Base-by-base conservation (phyloP, 257 asterid genomes). In the Nicotiana paniculata region DNA sequence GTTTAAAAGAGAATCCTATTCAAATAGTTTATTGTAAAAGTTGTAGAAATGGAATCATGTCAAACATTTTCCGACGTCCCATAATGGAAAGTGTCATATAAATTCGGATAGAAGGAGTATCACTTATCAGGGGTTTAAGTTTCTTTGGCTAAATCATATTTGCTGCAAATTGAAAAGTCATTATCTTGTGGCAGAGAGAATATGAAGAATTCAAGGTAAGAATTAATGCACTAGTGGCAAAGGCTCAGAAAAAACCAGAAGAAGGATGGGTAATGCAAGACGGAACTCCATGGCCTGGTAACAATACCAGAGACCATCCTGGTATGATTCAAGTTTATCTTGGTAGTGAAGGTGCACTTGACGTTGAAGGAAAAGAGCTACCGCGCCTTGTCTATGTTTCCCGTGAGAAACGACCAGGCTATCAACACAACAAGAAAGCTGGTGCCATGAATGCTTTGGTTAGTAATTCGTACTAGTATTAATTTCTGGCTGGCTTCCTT, bases 231-330 rank as follows among this genome's bases (percentile, higher is more conserved):
- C 78, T 93, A 80, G 97, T 93, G 67, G 94, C 97, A 33, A 91
- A 91, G 86, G 97, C 97, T 82, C 97, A 82, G 88, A 93, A 92
- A 88, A 92, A 92, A 85, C 98, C 98, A 21, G 98, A 93, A 86
- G 98, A 93, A 83, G 98, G 97, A 46, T 93, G 98, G 98, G 91
- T 92, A 68, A 93, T 93, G 97, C 97, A 93, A 83, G 97, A 93
- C 69, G 97, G 97, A 17, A 90, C 95, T 43, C 97, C 94, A 6
- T 93, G 97, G 98, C 98, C 98, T 1, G 98, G 98, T 70, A 93
- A 93, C 86, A 92, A 89, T 86, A 92, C 94, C 43, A 89, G 98
- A 2, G 96, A 93, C 80, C 98, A 93, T 82, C 96, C 98, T 66
- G 98, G 98, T 83, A 93, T 93, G 98, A 92, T 93, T 87, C 98